A percentile compares a stretch with the other conserved stretches of the same genome.
Conservation (phyloP, 495 filamentous ascomycete genomes). For the Aspergillus hancockii region DNA sequence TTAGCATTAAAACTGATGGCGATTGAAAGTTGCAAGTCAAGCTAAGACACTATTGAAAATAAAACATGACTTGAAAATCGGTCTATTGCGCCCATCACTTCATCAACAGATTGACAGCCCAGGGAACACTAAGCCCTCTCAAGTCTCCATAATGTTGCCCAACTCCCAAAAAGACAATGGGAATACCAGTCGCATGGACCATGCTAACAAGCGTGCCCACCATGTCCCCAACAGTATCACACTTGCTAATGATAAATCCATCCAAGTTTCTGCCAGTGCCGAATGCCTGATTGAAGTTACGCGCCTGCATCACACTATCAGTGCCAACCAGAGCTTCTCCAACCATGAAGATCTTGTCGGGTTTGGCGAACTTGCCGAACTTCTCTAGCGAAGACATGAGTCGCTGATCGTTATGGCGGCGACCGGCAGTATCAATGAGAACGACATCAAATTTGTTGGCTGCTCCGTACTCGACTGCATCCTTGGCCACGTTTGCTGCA, state of each 20-base stretch:
- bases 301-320: constrained; percentile 90
- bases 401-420: constrained; percentile 91
- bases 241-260: constrained; percentile 97
- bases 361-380: constrained; percentile 91
- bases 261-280: constrained; percentile 77
- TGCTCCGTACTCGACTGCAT: constrained; percentile 79
- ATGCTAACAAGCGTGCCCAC: constrained; percentile 95
- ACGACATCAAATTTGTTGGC: constrained; percentile 85
- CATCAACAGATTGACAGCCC: constrained; percentile 84
- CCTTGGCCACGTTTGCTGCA: constrained; percentile 90
- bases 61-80: neutral
- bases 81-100: constrained; percentile 30
- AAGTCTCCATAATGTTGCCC: constrained; percentile 97
- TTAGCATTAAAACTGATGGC: no score
- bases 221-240: constrained; percentile 98
- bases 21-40: neutral
- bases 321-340: constrained; percentile 95
- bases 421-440: constrained; percentile 92
- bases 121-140: constrained; percentile 87
- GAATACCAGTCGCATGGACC: constrained; percentile 95
- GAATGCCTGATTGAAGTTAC: constrained; percentile 94
- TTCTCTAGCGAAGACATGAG: constrained; percentile 96
- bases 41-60: no score
- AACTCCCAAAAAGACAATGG: constrained; percentile 89
- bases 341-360: constrained; percentile 99